These are phyloP conservation scores for Chlorophyllum brunneum DNA, from an alignment of 768 basidiomycete genomes.

Conservation along the genomic window DNA sequence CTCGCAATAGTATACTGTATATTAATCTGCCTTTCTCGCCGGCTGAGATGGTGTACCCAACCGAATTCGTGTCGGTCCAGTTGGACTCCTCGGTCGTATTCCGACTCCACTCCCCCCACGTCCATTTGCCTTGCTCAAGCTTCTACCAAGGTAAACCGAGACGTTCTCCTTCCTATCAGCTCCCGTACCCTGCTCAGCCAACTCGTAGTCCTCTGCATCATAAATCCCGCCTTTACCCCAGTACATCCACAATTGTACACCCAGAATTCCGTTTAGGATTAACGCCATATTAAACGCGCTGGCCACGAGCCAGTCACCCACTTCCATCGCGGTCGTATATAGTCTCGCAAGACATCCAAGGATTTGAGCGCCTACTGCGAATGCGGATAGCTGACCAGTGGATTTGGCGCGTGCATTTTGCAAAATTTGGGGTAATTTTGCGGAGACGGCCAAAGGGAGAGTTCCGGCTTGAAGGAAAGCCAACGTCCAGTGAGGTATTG, in stretches of 20 bases:
- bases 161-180: constrained; percentile 4
- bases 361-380: constrained; percentile 86
- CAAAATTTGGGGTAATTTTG: constrained; percentile 90
- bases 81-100: background rate
- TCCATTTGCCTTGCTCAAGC: background rate
- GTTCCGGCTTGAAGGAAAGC: constrained; percentile 77
- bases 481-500: constrained; percentile 45
- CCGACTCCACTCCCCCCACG: background rate
- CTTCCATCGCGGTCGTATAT: constrained; percentile 89
- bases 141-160: constrained; percentile 10
- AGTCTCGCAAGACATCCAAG: constrained; percentile 85
- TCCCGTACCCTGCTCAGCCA: constrained; percentile 5
- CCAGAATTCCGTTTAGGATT: constrained; percentile 74
- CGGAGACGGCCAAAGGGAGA: constrained; percentile 86
- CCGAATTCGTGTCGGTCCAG: constrained; percentile 9
- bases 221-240: constrained; percentile 53
- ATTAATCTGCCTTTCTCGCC: constrained; percentile 7
- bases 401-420: constrained; percentile 72
- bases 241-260: constrained; percentile 79
- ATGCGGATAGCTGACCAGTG: constrained; percentile 91
- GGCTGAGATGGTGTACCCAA: constrained; percentile 9
- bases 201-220: constrained; percentile 11
- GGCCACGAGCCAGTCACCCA: constrained; percentile 74
- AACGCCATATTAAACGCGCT: constrained; percentile 85
- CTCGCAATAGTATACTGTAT: background rate